A percentile compares a stretch with the other conserved stretches of the same genome.
These are phyloP conservation scores for Penicillium pulvis DNA, from an alignment of 495 filamentous ascomycete species.

Conservation along the genomic window DNA sequence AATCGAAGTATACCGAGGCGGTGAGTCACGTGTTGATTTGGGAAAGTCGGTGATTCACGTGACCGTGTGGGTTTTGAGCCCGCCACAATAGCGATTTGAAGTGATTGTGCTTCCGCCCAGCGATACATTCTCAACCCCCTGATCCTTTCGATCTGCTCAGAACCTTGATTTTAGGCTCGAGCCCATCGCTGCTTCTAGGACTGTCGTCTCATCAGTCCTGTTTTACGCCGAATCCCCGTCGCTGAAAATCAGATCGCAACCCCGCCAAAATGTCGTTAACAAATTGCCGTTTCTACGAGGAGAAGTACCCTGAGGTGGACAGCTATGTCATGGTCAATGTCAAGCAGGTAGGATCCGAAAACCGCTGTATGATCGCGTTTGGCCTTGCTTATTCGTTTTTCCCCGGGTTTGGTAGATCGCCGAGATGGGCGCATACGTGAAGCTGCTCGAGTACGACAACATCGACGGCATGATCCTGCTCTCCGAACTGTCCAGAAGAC, in stretches of 20 bases:
- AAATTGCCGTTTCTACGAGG: conserved; percentile 98
- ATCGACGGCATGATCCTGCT: conserved; percentile 99
- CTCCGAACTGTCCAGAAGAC: conserved; percentile 91
- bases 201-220: conserved; percentile 23
- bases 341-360: conserved; percentile 68
- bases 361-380: background rate
- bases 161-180: conserved; percentile 11
- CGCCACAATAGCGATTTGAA: conserved; percentile 48
- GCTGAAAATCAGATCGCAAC: conserved; percentile 43
- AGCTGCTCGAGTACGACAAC: conserved; percentile 98
- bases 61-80: conserved; percentile 48
- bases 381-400: conserved; percentile 3
- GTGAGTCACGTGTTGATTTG: conserved; percentile 35
- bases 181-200: conserved; percentile 16
- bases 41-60: background rate
- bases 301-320: conserved; percentile 97
- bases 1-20: conserved; percentile 20
- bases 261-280: conserved; percentile 86
- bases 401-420: conserved; percentile 67
- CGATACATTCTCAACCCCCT: conserved; percentile 16
- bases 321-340: conserved; percentile 99
- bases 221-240: conserved; percentile 20
- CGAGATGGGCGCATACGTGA: conserved; percentile 99
- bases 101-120: conserved; percentile 37
- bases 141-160: conserved; percentile 14